A percentile compares a stretch with the other conserved stretches of the same genome.
phyloP scores from a whole-genome alignment of 208 protist species.

The Tritrichomonas musculus region DNA sequence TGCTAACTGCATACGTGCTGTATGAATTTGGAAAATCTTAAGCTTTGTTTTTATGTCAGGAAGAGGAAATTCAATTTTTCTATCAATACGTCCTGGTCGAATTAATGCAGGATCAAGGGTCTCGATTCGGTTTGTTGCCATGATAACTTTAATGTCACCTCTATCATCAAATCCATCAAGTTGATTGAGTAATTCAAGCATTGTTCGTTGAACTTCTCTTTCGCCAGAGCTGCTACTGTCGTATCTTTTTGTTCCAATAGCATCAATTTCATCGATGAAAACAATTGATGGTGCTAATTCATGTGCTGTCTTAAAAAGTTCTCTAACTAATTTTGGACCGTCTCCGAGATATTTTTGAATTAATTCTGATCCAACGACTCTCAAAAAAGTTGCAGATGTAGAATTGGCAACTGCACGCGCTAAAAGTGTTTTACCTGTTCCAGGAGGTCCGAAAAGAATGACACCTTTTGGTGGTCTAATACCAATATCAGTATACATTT shows the following conservation, averaged over 20 bases:
- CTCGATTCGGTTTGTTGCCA: conserved; percentile 99
- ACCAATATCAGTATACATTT: conserved; percentile 99
- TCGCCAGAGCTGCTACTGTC: conserved; percentile 91
- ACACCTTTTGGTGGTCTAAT: conserved; percentile 99
- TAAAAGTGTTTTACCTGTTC: conserved; percentile 95
- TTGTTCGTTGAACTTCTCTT: conserved; percentile 99
- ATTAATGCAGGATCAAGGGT: conserved; percentile 99
- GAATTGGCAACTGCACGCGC: conserved; percentile 98
- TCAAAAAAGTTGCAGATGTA: conserved; percentile 97
- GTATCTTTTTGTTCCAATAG: conserved; percentile 97
- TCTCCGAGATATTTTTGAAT: conserved; percentile 99
- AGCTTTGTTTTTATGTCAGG: conserved; percentile 96
- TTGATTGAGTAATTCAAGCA: conserved; percentile 99
- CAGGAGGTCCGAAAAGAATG: conserved; percentile 97
- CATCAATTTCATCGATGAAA: conserved; percentile 99
- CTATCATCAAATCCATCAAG: conserved; percentile 99
- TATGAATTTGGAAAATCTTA: conserved; percentile 99
- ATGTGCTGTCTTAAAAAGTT: conserved; percentile 97
- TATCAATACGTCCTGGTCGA: conserved; percentile 96
- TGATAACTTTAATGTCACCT: conserved; percentile 99
- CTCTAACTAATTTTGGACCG: conserved; percentile 94
- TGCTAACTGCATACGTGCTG: conserved; percentile 90
- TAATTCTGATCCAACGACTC: conserved; percentile 98
- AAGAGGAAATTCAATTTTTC: conserved; percentile 99
- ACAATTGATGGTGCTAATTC: conserved; percentile 97